Conservation (phyloP, 441 rosid genomes). For the Lepidium campestre region DNA sequence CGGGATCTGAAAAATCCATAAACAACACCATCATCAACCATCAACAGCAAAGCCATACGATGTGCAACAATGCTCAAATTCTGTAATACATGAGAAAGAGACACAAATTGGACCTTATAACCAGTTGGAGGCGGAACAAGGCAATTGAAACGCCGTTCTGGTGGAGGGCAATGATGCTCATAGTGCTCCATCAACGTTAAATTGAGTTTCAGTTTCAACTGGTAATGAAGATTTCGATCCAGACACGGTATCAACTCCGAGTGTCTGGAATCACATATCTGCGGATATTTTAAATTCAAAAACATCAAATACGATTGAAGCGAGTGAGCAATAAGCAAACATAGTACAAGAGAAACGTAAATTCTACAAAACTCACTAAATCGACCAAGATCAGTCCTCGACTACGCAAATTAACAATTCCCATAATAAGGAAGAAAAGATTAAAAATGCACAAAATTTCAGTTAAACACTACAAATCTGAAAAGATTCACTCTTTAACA, state of each 20-base stretch:
- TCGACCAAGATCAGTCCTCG: not conserved
- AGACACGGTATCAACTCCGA: conserved; percentile 93
- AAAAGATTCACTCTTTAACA: not conserved
- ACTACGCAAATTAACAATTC: not conserved
- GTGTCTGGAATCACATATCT: conserved; percentile 73
- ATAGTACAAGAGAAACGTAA: not conserved
- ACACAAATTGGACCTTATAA: conserved; percentile 56
- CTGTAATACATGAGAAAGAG: not conserved
- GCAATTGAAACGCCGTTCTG: conserved; percentile 81
- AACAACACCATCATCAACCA: conserved; percentile 23
- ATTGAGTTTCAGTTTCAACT: conserved; percentile 70
- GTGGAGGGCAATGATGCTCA: conserved; percentile 88
- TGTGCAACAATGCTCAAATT: not conserved
- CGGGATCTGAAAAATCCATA: conserved; percentile 75
- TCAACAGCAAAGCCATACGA: conserved; percentile 26
- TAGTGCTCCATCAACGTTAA: conserved; percentile 89
- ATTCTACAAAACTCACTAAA: not conserved
- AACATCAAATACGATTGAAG: not conserved
- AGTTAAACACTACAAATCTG: not conserved
- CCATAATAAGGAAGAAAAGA: not conserved
- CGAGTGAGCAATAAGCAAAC: not conserved
- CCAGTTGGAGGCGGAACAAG: conserved; percentile 81
- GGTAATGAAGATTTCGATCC: conserved; percentile 77
- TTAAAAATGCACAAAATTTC: not conserved
- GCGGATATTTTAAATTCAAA: not conserved